phyloP scores from a whole-genome alignment of 768 basidiomycete species.

The Flagelloscypha sp. region DNA sequence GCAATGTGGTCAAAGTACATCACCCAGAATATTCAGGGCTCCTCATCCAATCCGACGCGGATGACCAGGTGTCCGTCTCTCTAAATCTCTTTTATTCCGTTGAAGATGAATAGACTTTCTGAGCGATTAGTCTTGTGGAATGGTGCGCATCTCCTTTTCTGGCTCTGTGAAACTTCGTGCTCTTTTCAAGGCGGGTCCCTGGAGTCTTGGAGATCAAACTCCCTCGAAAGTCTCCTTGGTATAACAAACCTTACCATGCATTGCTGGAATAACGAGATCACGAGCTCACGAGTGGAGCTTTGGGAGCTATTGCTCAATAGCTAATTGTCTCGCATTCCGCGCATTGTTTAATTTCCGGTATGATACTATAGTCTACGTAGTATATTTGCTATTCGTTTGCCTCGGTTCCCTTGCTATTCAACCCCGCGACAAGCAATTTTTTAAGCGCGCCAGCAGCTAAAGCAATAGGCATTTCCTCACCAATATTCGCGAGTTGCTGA shows the following conservation, averaged over 20 bases:
- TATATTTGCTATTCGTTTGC: too few species aligned
- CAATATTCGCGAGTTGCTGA: not conserved
- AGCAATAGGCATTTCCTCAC: not conserved
- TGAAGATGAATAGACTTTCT: conserved; percentile 5
- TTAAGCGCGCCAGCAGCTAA: too few species aligned
- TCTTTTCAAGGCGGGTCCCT: conserved; percentile 82
- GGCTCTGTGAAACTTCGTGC: conserved; percentile 79
- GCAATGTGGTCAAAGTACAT: too few species aligned
- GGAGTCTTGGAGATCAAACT: conserved; percentile 62
- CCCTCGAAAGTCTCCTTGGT: conserved; percentile 69
- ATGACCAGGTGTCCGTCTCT: conserved; percentile 70
- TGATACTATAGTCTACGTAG: too few species aligned
- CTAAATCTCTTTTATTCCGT: not conserved
- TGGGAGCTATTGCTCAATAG: too few species aligned
- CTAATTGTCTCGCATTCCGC: too few species aligned
- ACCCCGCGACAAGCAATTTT: too few species aligned
- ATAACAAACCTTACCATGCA: conserved; percentile 17
- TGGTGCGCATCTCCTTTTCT: conserved; percentile 80
- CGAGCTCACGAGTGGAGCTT: too few species aligned
- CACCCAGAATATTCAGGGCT: too few species aligned
- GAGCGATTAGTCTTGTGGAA: conserved; percentile 33
- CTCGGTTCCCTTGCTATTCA: too few species aligned
- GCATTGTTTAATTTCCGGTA: too few species aligned
- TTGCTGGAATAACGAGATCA: too few species aligned
- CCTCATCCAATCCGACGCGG: conserved; percentile 86